Evolutionary conservation across 2,329 filamentous ascomycete species (phyloP).

Genomic region (Xylaria multiplex): DNA sequence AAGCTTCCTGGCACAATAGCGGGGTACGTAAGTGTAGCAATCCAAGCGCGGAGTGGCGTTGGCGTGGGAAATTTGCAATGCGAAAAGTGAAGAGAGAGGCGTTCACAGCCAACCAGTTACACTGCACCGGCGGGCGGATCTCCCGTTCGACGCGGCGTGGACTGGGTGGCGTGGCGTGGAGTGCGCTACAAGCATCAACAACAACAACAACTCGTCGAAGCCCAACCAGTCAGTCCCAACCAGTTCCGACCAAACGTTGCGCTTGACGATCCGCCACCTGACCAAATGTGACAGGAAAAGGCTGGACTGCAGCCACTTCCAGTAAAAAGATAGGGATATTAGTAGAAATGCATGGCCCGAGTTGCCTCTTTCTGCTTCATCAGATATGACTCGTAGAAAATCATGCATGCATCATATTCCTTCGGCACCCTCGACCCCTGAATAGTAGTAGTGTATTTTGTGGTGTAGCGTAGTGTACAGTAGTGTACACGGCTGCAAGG

Average conservation of each 20-base stretch:
- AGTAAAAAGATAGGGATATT: background rate
- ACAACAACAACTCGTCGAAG: constrained; percentile 2
- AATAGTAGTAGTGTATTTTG: background rate
- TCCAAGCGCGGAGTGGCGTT: constrained; percentile 24
- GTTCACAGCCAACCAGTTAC: constrained; percentile 27
- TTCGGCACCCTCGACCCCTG: constrained; percentile 19
- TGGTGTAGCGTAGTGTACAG: background rate
- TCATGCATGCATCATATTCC: constrained; percentile 13
- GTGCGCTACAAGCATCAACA: background rate
- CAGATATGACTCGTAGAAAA: constrained; percentile 14
- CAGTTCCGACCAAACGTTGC: background rate
- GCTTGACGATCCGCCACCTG: constrained; percentile 23
- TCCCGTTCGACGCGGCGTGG: constrained; percentile 10
- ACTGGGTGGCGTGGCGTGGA: constrained; percentile 10
- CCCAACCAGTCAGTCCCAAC: constrained; percentile 5
- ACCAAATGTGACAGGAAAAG: constrained; percentile 30
- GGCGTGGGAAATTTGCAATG: constrained; percentile 34
- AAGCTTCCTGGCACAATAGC: constrained; percentile 24
- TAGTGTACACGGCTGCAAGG: background rate
- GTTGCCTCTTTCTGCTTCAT: constrained; percentile 13
- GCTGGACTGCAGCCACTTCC: constrained; percentile 25
- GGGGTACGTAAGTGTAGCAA: constrained; percentile 31
- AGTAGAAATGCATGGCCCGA: constrained; percentile 7
- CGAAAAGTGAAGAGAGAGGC: constrained; percentile 21
- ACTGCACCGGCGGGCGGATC: constrained; percentile 31